Evolutionary conservation across 208 protist species (phyloP).

Genomic region (Kentomonas sorsogonicus): DNA sequence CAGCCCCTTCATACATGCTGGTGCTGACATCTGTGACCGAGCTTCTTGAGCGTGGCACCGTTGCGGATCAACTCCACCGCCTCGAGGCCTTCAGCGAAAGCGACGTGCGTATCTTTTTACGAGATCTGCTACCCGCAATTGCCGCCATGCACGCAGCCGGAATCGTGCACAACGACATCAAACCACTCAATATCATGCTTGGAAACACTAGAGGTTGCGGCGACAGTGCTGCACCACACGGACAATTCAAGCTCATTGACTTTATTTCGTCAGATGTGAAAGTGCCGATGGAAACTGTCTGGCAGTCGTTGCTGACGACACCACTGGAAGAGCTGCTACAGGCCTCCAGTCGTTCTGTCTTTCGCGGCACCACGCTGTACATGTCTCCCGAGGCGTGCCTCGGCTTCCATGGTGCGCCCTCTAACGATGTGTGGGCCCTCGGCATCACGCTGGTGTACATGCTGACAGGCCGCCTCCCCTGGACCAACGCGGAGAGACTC

Average conservation of each 20-base stretch:
- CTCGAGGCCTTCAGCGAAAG: constrained; percentile 13
- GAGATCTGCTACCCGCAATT: constrained; percentile 34
- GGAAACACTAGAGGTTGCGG: constrained; percentile 18
- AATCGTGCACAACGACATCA: constrained; percentile 77
- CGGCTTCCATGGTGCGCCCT: constrained; percentile 30
- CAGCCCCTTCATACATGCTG: no score
- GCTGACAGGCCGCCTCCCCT: constrained; percentile 58
- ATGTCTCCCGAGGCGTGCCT: constrained; percentile 83
- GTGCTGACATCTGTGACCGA: no score
- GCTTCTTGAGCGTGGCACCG: no score
- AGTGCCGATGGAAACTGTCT: constrained; percentile 6
- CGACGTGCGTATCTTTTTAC: constrained; percentile 11
- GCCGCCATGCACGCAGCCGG: constrained; percentile 42
- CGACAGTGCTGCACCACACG: background rate
- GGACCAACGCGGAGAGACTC: constrained; percentile 46
- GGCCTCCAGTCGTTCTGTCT: background rate
- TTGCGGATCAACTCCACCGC: no score
- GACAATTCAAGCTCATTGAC: constrained; percentile 51
- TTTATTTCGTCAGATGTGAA: constrained; percentile 20
- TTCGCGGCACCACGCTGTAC: constrained; percentile 48
- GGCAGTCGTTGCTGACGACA: background rate
- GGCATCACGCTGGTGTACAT: constrained; percentile 74
- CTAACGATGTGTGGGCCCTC: constrained; percentile 82
- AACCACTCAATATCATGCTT: constrained; percentile 79
- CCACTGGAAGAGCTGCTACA: background rate